Base-by-base conservation (phyloP, 148 eudicot species). In the Polygonum aviculare region DNA sequence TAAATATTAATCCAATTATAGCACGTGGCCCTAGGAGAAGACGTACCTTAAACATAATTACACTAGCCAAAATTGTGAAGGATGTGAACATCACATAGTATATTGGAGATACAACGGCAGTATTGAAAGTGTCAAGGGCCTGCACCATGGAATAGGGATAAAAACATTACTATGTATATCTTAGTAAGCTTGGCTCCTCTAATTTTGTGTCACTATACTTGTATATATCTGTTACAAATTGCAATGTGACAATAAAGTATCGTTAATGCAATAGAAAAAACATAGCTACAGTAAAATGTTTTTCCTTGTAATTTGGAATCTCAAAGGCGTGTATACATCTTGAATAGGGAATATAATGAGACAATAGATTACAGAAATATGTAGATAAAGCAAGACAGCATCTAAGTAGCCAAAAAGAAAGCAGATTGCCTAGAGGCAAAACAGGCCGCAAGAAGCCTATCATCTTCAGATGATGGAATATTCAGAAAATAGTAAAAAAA, bases 111-210 rank as follows among this genome's bases (percentile, higher is more conserved):
- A 89, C 93, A 65, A 89, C 93, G 18, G 90, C 93, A 49, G 93
- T 89, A 71, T 89, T 89, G 86, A 87, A 89, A 39, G 90, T 89
- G 80, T 89, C 93, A 50, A 89, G 93, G 44, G 93, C 93, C 93
- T 89, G 89, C 90, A 82, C 38, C 16, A n/a, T 75, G 49, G 49
- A 70, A 70, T 74, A 79, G 50, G 77, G 74, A 79, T 75, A 52
- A 52, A 18, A 15, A 71, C 63, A 80, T 1, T 31, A 70, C 15
- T 31, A 70, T 70, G 49, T 36, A 39, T 38, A 70, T 70, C 49
- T 0, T 70, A 39, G 0, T 16, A 15, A 16, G 7, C 48, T 41
- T 39, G 73, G 47, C 22, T 16, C 49, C 48, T 70, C 74, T 7
- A 70, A 33, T 38, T 44, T 40, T 38, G 22, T 19, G 40, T 7